These are phyloP conservation scores for Lentinula boryana DNA, from an alignment of 768 basidiomycete species.

Conservation along the genomic window DNA sequence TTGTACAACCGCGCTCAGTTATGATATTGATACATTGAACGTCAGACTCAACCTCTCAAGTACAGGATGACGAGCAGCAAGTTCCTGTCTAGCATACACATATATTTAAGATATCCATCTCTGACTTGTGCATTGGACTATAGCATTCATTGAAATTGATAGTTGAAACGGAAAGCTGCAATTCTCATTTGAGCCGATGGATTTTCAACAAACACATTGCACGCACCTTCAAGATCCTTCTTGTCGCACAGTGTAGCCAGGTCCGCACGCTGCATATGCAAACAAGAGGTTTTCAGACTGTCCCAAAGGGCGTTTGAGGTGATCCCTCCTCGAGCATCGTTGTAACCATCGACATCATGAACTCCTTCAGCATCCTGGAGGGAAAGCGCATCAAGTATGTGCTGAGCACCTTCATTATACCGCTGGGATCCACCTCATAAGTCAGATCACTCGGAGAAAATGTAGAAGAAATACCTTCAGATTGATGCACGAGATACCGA, in stretches of 20 bases:
- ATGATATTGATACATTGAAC: too few relatives aligned
- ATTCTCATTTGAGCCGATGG: neutral
- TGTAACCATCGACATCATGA: slow-evolving; percentile 33
- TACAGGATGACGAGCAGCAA: slow-evolving; percentile 31
- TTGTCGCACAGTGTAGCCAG: slow-evolving; percentile 68
- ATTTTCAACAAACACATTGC: neutral
- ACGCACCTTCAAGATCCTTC: slow-evolving; percentile 60
- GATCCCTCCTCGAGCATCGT: slow-evolving; percentile 55
- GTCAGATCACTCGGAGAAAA: neutral
- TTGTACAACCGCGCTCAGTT: too few relatives aligned
- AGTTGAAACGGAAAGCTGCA: slow-evolving; percentile 26
- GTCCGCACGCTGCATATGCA: slow-evolving; percentile 77
- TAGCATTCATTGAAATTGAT: slow-evolving; percentile 14
- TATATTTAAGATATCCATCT: slow-evolving; percentile 10
- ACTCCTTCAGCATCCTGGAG: slow-evolving; percentile 84
- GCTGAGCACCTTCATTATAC: slow-evolving; percentile 81
- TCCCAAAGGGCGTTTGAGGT: slow-evolving; percentile 83
- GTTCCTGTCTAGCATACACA: neutral
- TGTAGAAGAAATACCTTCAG: slow-evolving; percentile 50
- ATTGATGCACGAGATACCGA: slow-evolving; percentile 90
- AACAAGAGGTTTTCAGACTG: slow-evolving; percentile 73
- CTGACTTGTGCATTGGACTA: neutral
- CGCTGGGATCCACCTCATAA: slow-evolving; percentile 36
- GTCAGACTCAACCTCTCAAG: too few relatives aligned
- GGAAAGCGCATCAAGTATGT: slow-evolving; percentile 83